phyloP scores from a whole-genome alignment of 768 basidiomycete species.

The Podaxis pistillaris region DNA sequence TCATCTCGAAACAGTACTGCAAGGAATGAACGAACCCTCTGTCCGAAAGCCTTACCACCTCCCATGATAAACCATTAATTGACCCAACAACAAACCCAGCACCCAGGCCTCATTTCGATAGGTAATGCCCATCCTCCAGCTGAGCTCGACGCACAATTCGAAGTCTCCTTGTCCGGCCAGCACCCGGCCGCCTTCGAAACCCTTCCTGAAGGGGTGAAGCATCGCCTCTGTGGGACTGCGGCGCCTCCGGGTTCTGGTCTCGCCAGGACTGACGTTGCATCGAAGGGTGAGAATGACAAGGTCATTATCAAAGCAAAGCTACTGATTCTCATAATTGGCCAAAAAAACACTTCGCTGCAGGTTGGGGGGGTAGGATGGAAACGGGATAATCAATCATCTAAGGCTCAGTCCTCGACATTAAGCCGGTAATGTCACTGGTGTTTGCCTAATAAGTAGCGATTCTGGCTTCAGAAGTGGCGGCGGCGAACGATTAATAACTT shows the following conservation, averaged over 20 bases:
- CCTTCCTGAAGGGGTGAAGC: not conserved
- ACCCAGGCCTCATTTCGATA: not conserved
- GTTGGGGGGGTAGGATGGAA: too few relatives aligned
- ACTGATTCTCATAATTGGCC: not conserved
- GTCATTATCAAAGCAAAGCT: not conserved
- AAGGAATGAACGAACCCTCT: too few relatives aligned
- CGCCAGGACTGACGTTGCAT: not conserved
- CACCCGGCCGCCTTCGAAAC: not conserved
- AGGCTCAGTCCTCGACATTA: too few relatives aligned
- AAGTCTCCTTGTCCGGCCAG: not conserved
- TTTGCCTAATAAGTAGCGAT: too few relatives aligned
- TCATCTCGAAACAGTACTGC: too few relatives aligned
- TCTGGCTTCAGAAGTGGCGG: too few relatives aligned
- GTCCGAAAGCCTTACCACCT: too few relatives aligned
- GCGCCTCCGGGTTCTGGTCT: not conserved
- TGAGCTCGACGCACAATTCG: not conserved
- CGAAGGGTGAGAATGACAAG: not conserved
- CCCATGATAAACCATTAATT: not conserved
- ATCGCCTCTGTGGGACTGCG: not conserved
- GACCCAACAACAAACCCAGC: not conserved
- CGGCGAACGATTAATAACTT: too few relatives aligned
- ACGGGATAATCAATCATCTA: too few relatives aligned
- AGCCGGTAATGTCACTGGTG: too few relatives aligned
- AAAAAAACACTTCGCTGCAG: not conserved
- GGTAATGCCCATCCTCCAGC: not conserved